Evolutionary conservation across 495 filamentous ascomycete species (phyloP), one percentile per base, ranked within the genome.

Genomic region (Cetradonia linearis): DNA sequence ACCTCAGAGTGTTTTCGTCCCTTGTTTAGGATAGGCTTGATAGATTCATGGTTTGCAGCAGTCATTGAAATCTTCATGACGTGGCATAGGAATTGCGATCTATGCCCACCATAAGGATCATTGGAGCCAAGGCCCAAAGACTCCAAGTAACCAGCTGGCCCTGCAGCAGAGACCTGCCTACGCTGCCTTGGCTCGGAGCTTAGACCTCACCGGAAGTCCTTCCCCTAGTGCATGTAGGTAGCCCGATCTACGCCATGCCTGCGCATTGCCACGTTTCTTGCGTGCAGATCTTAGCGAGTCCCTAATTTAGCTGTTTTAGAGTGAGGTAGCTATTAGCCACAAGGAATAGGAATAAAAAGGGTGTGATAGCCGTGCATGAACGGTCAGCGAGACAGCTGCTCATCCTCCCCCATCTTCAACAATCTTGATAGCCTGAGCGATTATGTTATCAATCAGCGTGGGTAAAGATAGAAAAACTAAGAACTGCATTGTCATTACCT

Each of bases 251-350:
- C 47, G 27, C 42, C 7, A 46, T 46, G 42, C 42, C 42, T 46
- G 42, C 50, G 37, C 58, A 25, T 52, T 36, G 58, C 58, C 58
- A 60, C 58, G 58, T 60, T 59, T 60, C 44, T 53, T 33, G 33
- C 50, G 33, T 60, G 58, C 58, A 59, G 58, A 60, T 60, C 58
- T 31, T 60, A 28, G n/a, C 30, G 50, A 54, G 31, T 16, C 31
- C 13, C 50, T 54, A 54, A 54, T 20, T 59, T 53, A 53, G 58
- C 34, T 53, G 34, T 50, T 52, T 52, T 40, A 37, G 46, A 20
- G 28, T n/a, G n/a, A n/a, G n/a, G n/a, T 30, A 54, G 50, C 50
- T 59, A 27, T n/a, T 28, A 31, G 40, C 56, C 56, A 47, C 28
- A 47, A 11, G 37, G 40, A 3, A 36, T 52, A 18, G 42, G 40